Base-by-base conservation (phyloP, 805 yeast species). In the Monosporozyma servazzii region DNA sequence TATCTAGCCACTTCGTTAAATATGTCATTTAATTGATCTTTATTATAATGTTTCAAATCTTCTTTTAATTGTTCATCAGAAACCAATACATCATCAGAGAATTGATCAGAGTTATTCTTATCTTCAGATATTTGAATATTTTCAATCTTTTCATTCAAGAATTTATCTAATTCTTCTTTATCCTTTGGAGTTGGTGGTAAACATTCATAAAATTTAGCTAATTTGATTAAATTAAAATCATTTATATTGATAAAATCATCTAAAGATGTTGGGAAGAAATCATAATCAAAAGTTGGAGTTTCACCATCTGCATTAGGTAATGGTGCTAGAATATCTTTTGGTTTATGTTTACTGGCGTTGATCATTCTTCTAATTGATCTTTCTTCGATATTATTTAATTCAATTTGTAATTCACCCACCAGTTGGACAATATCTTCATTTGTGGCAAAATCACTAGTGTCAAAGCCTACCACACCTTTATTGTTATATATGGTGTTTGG, bases 381-480 rank as follows among this genome's bases (percentile, higher is more conserved):
- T 57, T 86, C 87, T 63, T 90, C 98, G 33, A 86, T 65, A 23
- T 77, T 72, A 49, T 86, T 90, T 61, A 90, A 74, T 68, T 90
- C 97, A 8, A 87, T 86, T 68, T 90, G 97, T 51, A 90, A 71
- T 66, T 90, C 98, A 10, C 87, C 88, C 13, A 89, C 97, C 45
- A 90, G 73, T 63, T 88, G 91, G 3, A 86, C 86, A 11, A 90
- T 70, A 62, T 91, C 98, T 52, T 86, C 95, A 57, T 87, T 84
- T 3, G 91, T 81, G 37, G 82, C 87, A 56, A 75, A 82, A 55
- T 84, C 88, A 3, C 76, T 64, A 1, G 79, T 63, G 53, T 79
- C 84, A 15, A 33, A 33, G 5, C 37, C 37, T 13, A 33, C 37
- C 4, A 59, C 48, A 20, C 45, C 31, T 5, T 48, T 37, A 37